phyloP scores from a whole-genome alignment of 495 filamentous ascomycete species.

The Talaromyces stipitatus region DNA sequence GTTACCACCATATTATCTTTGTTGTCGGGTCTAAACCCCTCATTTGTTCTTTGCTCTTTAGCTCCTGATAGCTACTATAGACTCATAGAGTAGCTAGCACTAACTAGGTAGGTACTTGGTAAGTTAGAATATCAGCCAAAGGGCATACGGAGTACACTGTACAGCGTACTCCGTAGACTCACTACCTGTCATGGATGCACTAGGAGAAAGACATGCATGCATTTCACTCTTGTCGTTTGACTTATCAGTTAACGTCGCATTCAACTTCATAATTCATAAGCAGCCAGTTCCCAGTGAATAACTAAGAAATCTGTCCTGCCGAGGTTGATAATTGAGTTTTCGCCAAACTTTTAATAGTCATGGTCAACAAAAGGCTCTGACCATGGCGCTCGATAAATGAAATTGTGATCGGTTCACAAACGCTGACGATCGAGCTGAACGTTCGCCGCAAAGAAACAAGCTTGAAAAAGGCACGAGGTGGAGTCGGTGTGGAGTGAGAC shows the following conservation, averaged over 20 bases:
- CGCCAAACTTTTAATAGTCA: too few species aligned
- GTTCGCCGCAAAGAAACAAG: background rate
- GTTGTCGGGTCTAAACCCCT: background rate
- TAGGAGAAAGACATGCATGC: background rate
- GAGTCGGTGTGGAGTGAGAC: conserved; percentile 6
- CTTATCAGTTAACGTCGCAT: background rate
- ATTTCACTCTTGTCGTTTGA: background rate
- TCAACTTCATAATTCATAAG: too few species aligned
- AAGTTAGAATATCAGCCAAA: too few species aligned
- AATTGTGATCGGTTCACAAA: background rate
- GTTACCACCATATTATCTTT: background rate
- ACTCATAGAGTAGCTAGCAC: too few species aligned
- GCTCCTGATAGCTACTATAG: too few species aligned
- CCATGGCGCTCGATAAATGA: background rate
- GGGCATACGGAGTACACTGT: background rate
- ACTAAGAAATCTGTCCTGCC: background rate
- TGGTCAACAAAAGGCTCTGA: background rate
- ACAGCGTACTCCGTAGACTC: background rate
- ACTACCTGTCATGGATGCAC: background rate
- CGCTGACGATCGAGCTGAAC: background rate
- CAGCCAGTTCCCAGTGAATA: too few species aligned
- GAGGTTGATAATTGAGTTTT: background rate
- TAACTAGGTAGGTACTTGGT: too few species aligned
- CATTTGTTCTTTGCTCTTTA: background rate
- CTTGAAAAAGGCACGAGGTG: background rate